These are phyloP conservation scores for Fraxinus anomala DNA, from an alignment of 257 asterid species.

Conservation along the genomic window DNA sequence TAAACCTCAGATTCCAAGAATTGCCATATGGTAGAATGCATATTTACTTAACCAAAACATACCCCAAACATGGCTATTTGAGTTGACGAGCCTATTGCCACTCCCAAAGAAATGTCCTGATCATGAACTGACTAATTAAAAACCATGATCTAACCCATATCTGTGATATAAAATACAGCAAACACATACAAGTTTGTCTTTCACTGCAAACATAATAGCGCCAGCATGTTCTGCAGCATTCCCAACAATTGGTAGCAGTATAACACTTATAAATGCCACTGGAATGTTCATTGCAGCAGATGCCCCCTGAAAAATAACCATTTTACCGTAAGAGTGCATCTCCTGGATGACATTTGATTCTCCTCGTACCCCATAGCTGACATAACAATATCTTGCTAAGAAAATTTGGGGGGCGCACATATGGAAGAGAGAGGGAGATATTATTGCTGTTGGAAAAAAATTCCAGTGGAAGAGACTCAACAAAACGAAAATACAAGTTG, in stretches of 20 bases:
- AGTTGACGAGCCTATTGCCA: constrained; percentile 85
- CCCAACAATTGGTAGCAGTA: constrained; percentile 83
- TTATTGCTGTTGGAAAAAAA: not conserved
- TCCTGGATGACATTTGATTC: not conserved
- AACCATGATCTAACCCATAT: constrained; percentile 10
- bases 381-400: not conserved
- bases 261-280: constrained; percentile 77
- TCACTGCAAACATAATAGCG: constrained; percentile 83
- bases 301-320: constrained; percentile 64
- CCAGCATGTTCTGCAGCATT: constrained; percentile 93
- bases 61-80: constrained; percentile 90
- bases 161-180: constrained; percentile 4
- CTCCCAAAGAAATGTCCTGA: constrained; percentile 80
- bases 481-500: not conserved
- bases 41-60: constrained; percentile 32
- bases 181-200: constrained; percentile 77
- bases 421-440: not conserved
- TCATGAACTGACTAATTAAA: constrained; percentile 23
- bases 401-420: not conserved
- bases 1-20: too few relatives aligned
- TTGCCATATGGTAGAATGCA: not conserved
- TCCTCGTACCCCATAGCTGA: not conserved
- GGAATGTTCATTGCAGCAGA: constrained; percentile 76
- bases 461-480: not conserved
- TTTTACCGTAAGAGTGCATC: constrained; percentile 14